These are phyloP conservation scores for Colletotrichum sp. DNA, from an alignment of 2,329 filamentous ascomycete species.

Conservation along the genomic window DNA sequence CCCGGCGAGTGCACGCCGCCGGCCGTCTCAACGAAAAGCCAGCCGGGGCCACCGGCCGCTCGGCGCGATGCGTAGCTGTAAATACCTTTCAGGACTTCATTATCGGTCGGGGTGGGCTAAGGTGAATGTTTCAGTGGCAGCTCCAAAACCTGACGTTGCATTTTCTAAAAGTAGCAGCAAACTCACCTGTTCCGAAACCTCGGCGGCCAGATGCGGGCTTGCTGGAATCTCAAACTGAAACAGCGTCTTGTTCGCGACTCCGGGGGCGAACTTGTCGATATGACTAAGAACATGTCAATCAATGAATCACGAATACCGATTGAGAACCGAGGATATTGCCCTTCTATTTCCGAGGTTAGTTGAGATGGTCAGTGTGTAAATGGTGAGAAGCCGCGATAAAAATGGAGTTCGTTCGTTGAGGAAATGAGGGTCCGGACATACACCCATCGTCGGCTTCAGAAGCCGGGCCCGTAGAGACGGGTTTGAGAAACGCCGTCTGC, in stretches of 20 bases:
- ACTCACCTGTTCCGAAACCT: slow-evolving; percentile 45
- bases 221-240: slow-evolving; percentile 77
- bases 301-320: background rate
- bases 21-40: slow-evolving; percentile 79
- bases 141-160: background rate
- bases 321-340: background rate
- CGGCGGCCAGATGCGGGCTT: slow-evolving; percentile 79
- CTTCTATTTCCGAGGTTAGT: background rate
- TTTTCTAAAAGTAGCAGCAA: background rate
- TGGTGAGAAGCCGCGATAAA: background rate
- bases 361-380: background rate
- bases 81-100: slow-evolving; percentile 54
- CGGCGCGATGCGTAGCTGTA: slow-evolving; percentile 48
- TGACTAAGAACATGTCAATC: slow-evolving; percentile 52
- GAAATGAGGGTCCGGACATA: slow-evolving; percentile 23
- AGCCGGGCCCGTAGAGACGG: slow-evolving; percentile 76
- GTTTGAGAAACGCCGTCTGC: slow-evolving; percentile 74
- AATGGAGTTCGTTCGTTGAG: background rate
- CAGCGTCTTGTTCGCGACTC: slow-evolving; percentile 58
- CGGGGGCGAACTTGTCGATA: slow-evolving; percentile 62
- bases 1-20: slow-evolving; percentile 82
- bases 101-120: slow-evolving; percentile 49
- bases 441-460: slow-evolving; percentile 76
- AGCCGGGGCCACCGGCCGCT: slow-evolving; percentile 50
- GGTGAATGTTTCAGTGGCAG: background rate